phyloP scores from a whole-genome alignment of 1,284 basidiomycete genomes.

The Bjerkandera adusta region DNA sequence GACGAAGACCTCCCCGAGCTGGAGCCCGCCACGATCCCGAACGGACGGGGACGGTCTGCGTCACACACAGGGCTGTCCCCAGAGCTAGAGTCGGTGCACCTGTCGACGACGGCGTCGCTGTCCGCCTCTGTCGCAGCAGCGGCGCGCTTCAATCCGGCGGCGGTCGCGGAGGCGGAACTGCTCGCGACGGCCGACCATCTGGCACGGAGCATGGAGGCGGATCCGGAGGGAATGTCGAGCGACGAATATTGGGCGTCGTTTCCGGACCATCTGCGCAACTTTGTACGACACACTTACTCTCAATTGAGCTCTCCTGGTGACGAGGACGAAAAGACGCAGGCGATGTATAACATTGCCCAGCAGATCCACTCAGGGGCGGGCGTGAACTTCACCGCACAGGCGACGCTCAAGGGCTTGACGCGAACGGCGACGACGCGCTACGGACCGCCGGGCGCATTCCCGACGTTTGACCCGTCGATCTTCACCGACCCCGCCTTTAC shows the following conservation, averaged over 20 bases:
- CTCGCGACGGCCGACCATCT: constrained; percentile 54
- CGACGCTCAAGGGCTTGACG: constrained; percentile 20
- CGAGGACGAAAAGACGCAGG: constrained; percentile 42
- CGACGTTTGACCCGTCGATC: constrained; percentile 48
- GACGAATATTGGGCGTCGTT: constrained; percentile 53
- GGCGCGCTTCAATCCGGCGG: constrained; percentile 30
- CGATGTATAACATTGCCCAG: constrained; percentile 68
- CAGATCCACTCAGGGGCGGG: constrained; percentile 58
- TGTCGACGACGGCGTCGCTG: constrained; percentile 45
- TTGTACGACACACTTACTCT: constrained; percentile 40
- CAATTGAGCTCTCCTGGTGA: constrained; percentile 33
- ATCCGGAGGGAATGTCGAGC: constrained; percentile 37
- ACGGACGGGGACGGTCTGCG: constrained; percentile 20
- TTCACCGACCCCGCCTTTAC: constrained; percentile 55
- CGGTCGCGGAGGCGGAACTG: constrained; percentile 49
- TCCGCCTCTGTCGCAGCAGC: constrained; percentile 35
- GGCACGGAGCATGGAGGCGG: constrained; percentile 51
- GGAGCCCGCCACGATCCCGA: constrained; percentile 25
- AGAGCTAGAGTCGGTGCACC: constrained; percentile 46
- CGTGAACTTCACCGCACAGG: constrained; percentile 18
- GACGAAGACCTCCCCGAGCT: constrained; percentile 29
- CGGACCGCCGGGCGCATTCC: constrained; percentile 32
- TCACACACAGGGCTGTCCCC: constrained; percentile 38
- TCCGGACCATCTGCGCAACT: constrained; percentile 51
- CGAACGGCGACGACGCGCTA: constrained; percentile 31